Evolutionary conservation across 768 basidiomycete genomes (phyloP).

Genomic region (Lyophyllum decastes): DNA sequence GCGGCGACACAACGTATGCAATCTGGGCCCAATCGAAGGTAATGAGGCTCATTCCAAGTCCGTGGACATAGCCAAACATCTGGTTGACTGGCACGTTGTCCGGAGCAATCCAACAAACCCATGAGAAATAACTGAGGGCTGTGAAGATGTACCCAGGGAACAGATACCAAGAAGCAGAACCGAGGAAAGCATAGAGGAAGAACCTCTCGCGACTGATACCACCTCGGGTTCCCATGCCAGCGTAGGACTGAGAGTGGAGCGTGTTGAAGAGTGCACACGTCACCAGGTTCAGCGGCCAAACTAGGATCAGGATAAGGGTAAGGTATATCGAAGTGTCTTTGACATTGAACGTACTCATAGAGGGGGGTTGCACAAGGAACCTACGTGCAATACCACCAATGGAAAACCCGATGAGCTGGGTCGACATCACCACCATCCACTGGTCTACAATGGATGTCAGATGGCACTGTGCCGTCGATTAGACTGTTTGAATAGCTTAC

Average conservation of each 20-base stretch:
- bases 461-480: neutral
- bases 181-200: conserved; percentile 66
- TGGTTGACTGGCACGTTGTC: conserved; percentile 70
- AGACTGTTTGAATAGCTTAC: conserved; percentile 34
- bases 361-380: conserved; percentile 74
- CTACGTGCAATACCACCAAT: conserved; percentile 72
- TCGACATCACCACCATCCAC: conserved; percentile 78
- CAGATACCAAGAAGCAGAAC: conserved; percentile 63
- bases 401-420: conserved; percentile 81
- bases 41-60: conserved; percentile 68
- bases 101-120: conserved; percentile 69
- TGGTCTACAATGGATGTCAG: conserved; percentile 48
- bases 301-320: conserved; percentile 43
- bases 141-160: conserved; percentile 77
- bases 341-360: conserved; percentile 55
- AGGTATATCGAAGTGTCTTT: neutral
- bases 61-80: conserved; percentile 68
- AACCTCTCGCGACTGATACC: conserved; percentile 78
- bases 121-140: conserved; percentile 60
- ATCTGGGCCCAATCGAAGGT: conserved; percentile 86
- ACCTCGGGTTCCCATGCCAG: conserved; percentile 62
- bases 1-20: conserved; percentile 68
- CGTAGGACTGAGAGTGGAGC: conserved; percentile 70
- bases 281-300: conserved; percentile 80
- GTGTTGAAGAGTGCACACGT: conserved; percentile 81